Evolutionary conservation across 495 filamentous ascomycete species (phyloP).

Genomic region (Annulohypoxylon maeteangense): DNA sequence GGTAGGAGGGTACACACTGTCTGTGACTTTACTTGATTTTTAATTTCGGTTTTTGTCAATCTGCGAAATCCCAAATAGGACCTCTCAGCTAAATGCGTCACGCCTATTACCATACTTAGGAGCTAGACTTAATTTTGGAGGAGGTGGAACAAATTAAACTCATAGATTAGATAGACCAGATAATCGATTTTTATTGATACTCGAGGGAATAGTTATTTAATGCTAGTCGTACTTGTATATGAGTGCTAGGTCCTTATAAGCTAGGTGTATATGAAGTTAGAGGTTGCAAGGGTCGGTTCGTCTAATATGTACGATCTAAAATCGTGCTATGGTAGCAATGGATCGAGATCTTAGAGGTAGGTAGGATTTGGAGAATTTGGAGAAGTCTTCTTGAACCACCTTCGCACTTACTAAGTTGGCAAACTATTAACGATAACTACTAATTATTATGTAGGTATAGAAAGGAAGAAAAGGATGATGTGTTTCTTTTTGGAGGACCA

Average conservation of each 20-base stretch:
- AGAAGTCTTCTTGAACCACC: background rate
- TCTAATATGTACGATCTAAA: background rate
- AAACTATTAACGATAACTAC: too few species aligned
- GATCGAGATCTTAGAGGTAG: background rate
- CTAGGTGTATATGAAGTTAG: too few species aligned
- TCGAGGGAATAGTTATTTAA: background rate
- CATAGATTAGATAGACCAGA: background rate
- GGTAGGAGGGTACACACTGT: too few species aligned
- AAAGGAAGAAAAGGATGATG: background rate
- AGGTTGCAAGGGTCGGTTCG: background rate
- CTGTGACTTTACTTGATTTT: background rate
- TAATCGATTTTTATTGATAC: background rate
- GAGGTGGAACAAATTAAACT: background rate
- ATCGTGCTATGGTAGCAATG: background rate
- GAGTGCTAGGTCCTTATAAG: too few species aligned
- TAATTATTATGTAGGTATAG: too few species aligned
- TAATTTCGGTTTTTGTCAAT: conserved; percentile 13
- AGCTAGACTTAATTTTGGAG: conserved; percentile 10
- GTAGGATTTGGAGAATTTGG: conserved; percentile 1
- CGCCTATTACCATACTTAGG: background rate
- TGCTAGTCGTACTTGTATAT: too few species aligned
- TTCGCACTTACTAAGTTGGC: background rate
- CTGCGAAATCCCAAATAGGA: background rate
- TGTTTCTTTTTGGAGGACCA: conserved; percentile 5
- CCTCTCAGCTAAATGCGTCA: background rate